Evolutionary conservation across 2,329 filamentous ascomycete species (phyloP), one percentile per base, ranked within the genome.

Genomic region (Pseudogymnoascus sp.): DNA sequence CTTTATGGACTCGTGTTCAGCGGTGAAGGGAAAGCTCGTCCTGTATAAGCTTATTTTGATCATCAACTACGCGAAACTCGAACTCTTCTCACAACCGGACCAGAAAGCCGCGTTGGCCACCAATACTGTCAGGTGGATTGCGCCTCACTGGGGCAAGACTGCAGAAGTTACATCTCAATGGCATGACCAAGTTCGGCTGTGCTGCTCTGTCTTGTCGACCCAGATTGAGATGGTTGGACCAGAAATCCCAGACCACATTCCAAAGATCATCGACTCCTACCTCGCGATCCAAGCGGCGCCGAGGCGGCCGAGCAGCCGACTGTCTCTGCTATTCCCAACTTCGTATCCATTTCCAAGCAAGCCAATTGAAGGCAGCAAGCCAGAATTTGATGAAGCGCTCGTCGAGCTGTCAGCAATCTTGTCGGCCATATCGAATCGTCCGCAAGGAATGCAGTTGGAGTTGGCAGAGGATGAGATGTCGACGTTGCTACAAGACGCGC

Each of bases 11-110:
- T 91, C 94, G 1, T 97, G 92, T 75, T 84, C 86, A 2, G 78
- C 85, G 28, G 92, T 95, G 57, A 93, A 92, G 71, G 93, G 94
- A 61, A 96, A 96, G 76, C 80, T 99, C 60, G 82, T 96, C 6
- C 76, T 97, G 35, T 96, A 96, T 75, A 96, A 96, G 72, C 81
- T 99, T 37, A 84, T 97, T 16, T 79, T 99, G 38, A 92, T 99
- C 68, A 88, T 96, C 72, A 94, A 97, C 73, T 93, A 96, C 71
- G 90, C 89, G 28, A 87, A 87, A 64, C 78, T 96, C 4, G 85
- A 89, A 25, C 79, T 96, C 20, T 97, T 97, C 74, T 82, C 87
- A 8, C 80, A 87, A n/a, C 81, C 86, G 0, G 88, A 93, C 63
- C 88, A 93, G 66, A 82, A 87, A 66, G 82, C 85, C 28, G 85